Conservation (phyloP, 306 rosid genomes). For the Calophaca sinica region DNA sequence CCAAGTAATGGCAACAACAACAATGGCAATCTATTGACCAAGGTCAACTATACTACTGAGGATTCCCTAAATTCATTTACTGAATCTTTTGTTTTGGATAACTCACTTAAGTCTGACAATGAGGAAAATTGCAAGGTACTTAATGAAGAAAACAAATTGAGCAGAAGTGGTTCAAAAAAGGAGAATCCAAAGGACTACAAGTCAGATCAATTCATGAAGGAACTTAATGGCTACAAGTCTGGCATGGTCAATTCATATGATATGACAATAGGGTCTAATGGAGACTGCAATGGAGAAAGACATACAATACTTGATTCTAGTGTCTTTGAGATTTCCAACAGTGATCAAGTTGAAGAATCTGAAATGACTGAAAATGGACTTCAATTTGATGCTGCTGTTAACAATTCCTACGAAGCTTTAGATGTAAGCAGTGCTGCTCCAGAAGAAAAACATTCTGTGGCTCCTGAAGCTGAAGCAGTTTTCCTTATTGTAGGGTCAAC, state of each 20-base stretch:
- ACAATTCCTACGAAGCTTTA: constrained; percentile 47
- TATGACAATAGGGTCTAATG: constrained; percentile 38
- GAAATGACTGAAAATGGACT: constrained; percentile 41
- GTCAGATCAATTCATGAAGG: constrained; percentile 46
- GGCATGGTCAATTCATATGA: constrained; percentile 28
- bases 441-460: constrained; percentile 40
- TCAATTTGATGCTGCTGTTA: constrained; percentile 33
- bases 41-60: constrained; percentile 34
- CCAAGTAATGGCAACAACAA: constrained; percentile 17
- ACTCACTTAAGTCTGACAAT: constrained; percentile 29
- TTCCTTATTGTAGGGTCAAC: constrained; percentile 32
- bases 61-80: constrained; percentile 39
- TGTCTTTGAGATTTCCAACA: constrained; percentile 18
- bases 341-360: constrained; percentile 43
- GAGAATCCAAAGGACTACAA: constrained; percentile 39
- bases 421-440: constrained; percentile 40
- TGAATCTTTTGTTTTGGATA: constrained; percentile 44
- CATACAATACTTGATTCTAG: constrained; percentile 1
- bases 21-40: constrained; percentile 38
- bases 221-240: constrained; percentile 36
- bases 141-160: constrained; percentile 43
- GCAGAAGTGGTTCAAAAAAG: constrained; percentile 44
- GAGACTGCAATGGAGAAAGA: constrained; percentile 36
- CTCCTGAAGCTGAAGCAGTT: constrained; percentile 43
- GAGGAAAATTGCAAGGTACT: constrained; percentile 49